These are phyloP conservation scores for Lipomyces japonicus DNA, from an alignment of 805 yeast genomes.

Conservation along the genomic window DNA sequence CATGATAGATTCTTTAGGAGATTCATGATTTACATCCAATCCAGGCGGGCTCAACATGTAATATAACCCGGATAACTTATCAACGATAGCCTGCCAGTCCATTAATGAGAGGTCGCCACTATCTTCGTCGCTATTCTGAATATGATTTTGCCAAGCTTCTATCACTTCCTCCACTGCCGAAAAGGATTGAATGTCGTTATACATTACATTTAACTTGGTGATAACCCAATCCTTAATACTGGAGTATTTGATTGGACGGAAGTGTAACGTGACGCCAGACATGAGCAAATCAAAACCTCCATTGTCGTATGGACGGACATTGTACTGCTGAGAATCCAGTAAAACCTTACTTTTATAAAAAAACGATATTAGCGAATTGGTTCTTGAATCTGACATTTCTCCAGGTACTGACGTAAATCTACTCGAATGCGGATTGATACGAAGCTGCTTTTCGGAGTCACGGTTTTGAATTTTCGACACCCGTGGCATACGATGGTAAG, in stretches of 20 bases:
- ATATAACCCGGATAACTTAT: constrained; percentile 4
- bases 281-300: constrained; percentile 4
- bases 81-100: no score
- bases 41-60: constrained; percentile 1
- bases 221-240: constrained; percentile 4
- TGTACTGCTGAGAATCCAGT: no score
- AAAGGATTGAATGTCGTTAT: constrained; percentile 1
- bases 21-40: no score
- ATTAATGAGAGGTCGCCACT: constrained; percentile 1
- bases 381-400: no score
- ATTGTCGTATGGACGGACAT: neutral
- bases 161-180: neutral
- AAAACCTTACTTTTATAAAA: no score
- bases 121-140: neutral
- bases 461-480: no score
- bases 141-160: neutral
- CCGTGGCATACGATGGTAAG: no score
- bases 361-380: no score
- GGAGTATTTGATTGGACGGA: constrained; percentile 1
- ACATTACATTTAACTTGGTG: constrained; percentile 1
- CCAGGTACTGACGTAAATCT: no score
- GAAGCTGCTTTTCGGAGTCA: neutral
- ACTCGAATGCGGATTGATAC: neutral
- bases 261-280: constrained; percentile 8
- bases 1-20: no score